Evolutionary conservation across 352 stramenopile species (phyloP).

Genomic region (Phytopythium mirpurense): DNA sequence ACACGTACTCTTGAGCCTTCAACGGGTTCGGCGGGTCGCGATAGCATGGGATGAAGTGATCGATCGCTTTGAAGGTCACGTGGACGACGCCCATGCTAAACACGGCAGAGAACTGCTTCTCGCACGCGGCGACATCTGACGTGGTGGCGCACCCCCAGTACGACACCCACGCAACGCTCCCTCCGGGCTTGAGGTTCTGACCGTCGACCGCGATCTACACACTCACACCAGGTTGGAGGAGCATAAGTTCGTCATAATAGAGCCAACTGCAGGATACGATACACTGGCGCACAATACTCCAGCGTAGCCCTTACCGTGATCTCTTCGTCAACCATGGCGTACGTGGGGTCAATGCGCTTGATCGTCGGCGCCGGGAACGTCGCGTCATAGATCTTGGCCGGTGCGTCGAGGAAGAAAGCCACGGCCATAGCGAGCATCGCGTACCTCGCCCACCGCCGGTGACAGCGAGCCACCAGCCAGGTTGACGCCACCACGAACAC

Average conservation of each 20-base stretch:
- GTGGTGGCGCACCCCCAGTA: slow-evolving; percentile 78
- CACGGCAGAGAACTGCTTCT: slow-evolving; percentile 61
- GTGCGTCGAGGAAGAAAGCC: slow-evolving; percentile 42
- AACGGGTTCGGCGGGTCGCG: slow-evolving; percentile 68
- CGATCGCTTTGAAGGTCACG: slow-evolving; percentile 64
- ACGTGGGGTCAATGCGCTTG: slow-evolving; percentile 50
- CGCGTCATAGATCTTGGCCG: slow-evolving; percentile 37
- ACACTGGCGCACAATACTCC: not conserved
- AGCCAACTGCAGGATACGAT: not conserved
- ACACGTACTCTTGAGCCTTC: slow-evolving; percentile 64
- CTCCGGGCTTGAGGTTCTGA: slow-evolving; percentile 70
- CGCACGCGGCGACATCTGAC: slow-evolving; percentile 46
- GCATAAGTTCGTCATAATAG: not conserved
- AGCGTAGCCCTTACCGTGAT: slow-evolving; percentile 27
- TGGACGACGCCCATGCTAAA: slow-evolving; percentile 63
- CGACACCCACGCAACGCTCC: slow-evolving; percentile 67
- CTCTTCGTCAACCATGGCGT: slow-evolving; percentile 71
- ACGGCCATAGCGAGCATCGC: slow-evolving; percentile 35
- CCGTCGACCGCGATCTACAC: slow-evolving; percentile 48
- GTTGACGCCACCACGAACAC: slow-evolving; percentile 31
- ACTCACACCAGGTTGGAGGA: not conserved
- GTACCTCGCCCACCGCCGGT: slow-evolving; percentile 50
- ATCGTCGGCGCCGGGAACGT: slow-evolving; percentile 61
- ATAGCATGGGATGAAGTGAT: slow-evolving; percentile 87
- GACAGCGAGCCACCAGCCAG: slow-evolving; percentile 45